Evolutionary conservation across 768 basidiomycete species (phyloP), one percentile per base, ranked within the genome.

Genomic region (Tremella mesenterica): DNA sequence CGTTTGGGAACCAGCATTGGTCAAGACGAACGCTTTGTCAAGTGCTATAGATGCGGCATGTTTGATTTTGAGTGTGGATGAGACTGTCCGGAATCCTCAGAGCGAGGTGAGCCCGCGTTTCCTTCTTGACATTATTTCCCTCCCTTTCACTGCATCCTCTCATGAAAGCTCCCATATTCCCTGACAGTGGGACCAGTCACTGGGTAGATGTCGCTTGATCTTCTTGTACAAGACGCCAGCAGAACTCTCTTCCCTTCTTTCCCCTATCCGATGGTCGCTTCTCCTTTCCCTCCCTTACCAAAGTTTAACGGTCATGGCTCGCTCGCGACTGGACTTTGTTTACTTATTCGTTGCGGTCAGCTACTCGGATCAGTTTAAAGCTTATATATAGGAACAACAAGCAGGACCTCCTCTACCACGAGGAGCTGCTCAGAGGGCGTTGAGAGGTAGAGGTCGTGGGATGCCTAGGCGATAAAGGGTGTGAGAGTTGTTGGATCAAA

Each of bases 21-120:
- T 97, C 66, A 99, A 97, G 77, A 75, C 83, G 43, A 99, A 99
- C 67, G 95, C 95, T 21, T 84, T 99, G 67, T 85, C 83, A 73
- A 93, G 92, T 67, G 95, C 95, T 4, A 80, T 88, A 9, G 95
- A 99, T 75, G 95, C 95, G 9, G 93, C 95, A 10, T 96, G 88
- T 74, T 74, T 99, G 72, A 89, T 97, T 63, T 76, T 99, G 53
- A 91, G 88, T 60, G 88, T 99, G 2, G 95, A 99, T 67, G 95
- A 99, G 78, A 99, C 95, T 4, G 91, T 97, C 26, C 79, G 86
- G 59, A 93, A 90, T 70, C 93, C 93, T 2, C 89, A 93, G 71
- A 89, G 86, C 69, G 90, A 81, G 65, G 91, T 92, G 75, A 64
- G 85, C 78, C 16, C 12, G 34, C 18, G 12, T 36, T 36, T 36